These are phyloP conservation scores for Pleomassaria siparia DNA, from an alignment of 2,329 filamentous ascomycete species.

Conservation along the genomic window DNA sequence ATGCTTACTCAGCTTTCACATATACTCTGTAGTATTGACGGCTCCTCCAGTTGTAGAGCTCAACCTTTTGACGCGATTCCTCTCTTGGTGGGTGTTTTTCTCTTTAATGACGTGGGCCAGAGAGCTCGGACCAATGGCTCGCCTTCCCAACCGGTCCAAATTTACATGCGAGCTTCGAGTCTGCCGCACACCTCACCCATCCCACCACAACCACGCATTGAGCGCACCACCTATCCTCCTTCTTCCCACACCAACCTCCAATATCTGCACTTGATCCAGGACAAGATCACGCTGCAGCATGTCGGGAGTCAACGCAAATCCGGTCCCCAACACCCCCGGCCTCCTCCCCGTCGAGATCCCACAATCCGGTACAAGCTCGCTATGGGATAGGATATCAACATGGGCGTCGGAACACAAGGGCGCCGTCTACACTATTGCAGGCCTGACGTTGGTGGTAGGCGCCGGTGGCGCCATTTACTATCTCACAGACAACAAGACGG, in stretches of 20 bases:
- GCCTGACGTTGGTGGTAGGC: conserved; percentile 87
- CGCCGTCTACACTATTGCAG: conserved; percentile 92
- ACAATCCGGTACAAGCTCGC: conserved; percentile 60
- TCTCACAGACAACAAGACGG: conserved; percentile 58
- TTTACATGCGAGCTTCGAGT: conserved; percentile 16
- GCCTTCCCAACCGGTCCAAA: conserved; percentile 18
- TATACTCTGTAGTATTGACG: neutral
- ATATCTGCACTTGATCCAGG: conserved; percentile 1
- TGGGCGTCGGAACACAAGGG: conserved; percentile 98
- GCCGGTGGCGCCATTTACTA: conserved; percentile 94
- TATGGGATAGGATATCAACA: conserved; percentile 86
- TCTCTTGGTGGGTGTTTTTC: neutral
- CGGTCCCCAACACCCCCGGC: conserved; percentile 33
- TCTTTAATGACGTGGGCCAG: conserved; percentile 10
- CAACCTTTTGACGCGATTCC: neutral
- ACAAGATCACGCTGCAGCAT: conserved; percentile 18
- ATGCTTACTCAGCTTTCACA: neutral
- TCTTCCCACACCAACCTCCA: conserved; percentile 5
- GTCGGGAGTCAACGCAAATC: conserved; percentile 29
- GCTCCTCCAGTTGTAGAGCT: neutral
- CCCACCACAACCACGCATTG: conserved; percentile 19
- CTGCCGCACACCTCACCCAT: conserved; percentile 9
- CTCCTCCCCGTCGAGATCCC: conserved; percentile 42
- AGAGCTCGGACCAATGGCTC: conserved; percentile 12
- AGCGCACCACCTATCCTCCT: conserved; percentile 10